Base-by-base conservation (phyloP, 108 stramenopile genomes). In the Nitzschia palea region DNA sequence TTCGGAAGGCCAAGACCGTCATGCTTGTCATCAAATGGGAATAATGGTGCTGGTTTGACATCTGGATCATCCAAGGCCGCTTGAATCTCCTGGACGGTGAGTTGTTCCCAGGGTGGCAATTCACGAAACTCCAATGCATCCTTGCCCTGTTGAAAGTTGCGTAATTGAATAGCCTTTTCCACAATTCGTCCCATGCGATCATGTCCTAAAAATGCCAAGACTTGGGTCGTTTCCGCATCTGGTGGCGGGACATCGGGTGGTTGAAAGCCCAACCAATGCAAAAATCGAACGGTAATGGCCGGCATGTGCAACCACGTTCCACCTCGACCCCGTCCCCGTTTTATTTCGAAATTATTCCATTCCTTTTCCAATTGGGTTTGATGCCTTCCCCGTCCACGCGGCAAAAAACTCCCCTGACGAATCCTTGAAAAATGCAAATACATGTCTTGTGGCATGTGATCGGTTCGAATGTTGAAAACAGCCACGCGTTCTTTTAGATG, bases 221-320 rank as follows among this genome's bases (percentile, higher is more conserved):
- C 88, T 51, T 86, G 73, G 10, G 91, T 86, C 0, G 86, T 85
- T 40, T 78, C 85, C 12, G 82, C 84, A 70, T 90, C 72, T 2
- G 91, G 91, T 33, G 88, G 88, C 2, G 79, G 72, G 14, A 90
- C 15, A 37, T 40, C 56, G 0, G 62, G 57, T 1, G 79, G 85
- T 25, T 86, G 82, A 65, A 90, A 88, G 5, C 91, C 89, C 31
- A 93, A 22, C 91, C 91, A 93, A 69, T 90, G 89, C 65, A 90
- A 77, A 61, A 93, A 93, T 8, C 79, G 71, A 0, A 90, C 85
- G 27, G 67, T 68, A 15, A 51, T 55, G 8, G 78, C 80, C 50
- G 74, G 44, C 63, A 88, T 69, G 55, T 70, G 67, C 22, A 80
- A 44, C 91, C 91, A 92, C 15, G 63, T 59, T 10, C 81, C 74